Percentiles rank a stretch among this genome's conserved stretches.
phyloP scores from a whole-genome alignment of 495 filamentous ascomycete genomes.

The Aspergillus indologenus region DNA sequence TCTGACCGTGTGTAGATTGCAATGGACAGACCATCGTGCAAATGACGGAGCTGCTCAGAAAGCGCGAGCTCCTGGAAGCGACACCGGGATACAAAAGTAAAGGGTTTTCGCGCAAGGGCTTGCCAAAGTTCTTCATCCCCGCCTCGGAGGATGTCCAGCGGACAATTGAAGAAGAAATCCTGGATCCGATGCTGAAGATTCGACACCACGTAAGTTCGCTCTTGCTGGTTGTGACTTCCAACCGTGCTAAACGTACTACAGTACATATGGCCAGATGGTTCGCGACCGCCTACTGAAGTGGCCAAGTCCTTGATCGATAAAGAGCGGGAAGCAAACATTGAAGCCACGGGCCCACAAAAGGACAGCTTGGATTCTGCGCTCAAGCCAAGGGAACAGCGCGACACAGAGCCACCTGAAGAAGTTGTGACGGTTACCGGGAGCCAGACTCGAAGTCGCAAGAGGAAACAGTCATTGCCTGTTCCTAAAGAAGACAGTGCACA shows the following conservation, averaged over 20 bases:
- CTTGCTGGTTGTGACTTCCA: neutral
- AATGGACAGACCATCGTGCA: conserved; percentile 26
- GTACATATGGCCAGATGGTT: conserved; percentile 5
- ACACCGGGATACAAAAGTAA: conserved; percentile 30
- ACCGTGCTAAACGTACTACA: conserved; percentile 10
- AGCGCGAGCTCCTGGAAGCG: conserved; percentile 26
- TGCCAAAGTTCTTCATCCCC: conserved; percentile 25
- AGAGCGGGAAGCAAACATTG: neutral
- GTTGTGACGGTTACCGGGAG: neutral
- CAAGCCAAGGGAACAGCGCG: neutral
- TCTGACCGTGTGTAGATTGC: conserved; percentile 32
- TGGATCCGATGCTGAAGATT: conserved; percentile 40
- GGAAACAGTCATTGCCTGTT: neutral
- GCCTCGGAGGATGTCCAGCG: conserved; percentile 17
- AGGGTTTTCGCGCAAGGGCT: conserved; percentile 21
- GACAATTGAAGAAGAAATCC: conserved; percentile 25
- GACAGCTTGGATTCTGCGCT: neutral
- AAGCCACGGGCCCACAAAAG: neutral
- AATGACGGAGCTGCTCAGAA: conserved; percentile 28
- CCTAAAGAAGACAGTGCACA: neutral
- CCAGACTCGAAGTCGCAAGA: neutral
- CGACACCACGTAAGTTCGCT: conserved; percentile 33
- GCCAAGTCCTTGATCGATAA: neutral
- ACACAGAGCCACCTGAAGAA: neutral
- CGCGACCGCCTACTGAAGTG: neutral